Conservation (phyloP, 768 basidiomycete genomes). For the Pulveroboletus sp. region DNA sequence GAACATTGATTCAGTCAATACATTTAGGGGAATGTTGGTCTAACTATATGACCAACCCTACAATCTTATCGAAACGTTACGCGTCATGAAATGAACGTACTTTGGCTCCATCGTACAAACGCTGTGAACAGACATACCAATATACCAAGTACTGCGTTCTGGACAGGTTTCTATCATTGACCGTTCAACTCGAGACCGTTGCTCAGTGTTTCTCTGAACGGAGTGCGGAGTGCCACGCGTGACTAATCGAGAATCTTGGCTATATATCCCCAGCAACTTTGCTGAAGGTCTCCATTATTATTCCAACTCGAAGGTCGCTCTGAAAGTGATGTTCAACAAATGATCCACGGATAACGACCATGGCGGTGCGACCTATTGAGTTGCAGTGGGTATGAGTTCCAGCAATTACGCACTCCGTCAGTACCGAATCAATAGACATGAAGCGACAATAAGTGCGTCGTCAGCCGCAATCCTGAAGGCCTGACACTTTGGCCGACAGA, state of each 20-base stretch:
- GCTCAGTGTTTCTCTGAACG: background rate
- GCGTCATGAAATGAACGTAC: background rate
- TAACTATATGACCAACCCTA: constrained; percentile 28
- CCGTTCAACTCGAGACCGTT: background rate
- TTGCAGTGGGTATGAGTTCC: background rate
- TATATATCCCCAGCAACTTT: background rate
- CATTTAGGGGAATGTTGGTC: constrained; percentile 43
- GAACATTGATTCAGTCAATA: too few species aligned
- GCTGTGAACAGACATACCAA: background rate
- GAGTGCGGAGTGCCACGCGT: background rate
- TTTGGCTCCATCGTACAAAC: background rate
- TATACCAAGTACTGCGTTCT: background rate
- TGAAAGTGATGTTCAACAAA: background rate
- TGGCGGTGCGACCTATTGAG: background rate
- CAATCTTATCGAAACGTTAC: background rate
- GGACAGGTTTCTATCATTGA: background rate
- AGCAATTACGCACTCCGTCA: background rate
- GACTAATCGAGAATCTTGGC: too few species aligned
- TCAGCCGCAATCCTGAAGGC: constrained; percentile 18
- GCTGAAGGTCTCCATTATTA: background rate
- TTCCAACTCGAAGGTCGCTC: background rate
- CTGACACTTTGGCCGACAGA: constrained; percentile 17
- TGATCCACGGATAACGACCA: background rate
- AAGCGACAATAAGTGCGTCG: background rate
- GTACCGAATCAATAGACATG: background rate